Evolutionary conservation across 2,329 filamentous ascomycete species (phyloP).

Genomic region (Monilinia fructicola): DNA sequence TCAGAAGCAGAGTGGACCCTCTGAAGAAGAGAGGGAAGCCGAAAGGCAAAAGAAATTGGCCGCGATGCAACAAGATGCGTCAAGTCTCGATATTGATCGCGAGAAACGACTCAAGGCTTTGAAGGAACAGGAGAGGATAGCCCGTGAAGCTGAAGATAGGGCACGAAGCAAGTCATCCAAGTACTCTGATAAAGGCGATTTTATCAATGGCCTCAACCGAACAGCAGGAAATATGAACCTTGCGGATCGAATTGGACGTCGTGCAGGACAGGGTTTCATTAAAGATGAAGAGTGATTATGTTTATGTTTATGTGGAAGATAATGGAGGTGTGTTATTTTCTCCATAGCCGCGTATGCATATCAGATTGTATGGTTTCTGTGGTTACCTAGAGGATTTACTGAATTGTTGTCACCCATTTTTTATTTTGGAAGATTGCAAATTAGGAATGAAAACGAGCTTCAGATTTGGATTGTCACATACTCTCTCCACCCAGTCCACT

Average conservation of each 20-base stretch:
- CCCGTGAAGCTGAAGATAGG: conserved; percentile 65
- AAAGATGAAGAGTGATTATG: conserved; percentile 44
- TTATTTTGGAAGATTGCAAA: conserved; percentile 13
- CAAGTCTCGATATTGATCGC: conserved; percentile 68
- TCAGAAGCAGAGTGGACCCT: conserved; percentile 11
- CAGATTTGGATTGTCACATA: neutral
- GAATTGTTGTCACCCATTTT: neutral
- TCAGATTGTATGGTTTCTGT: neutral
- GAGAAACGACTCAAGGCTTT: conserved; percentile 65
- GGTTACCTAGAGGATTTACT: neutral
- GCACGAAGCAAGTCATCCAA: conserved; percentile 59
- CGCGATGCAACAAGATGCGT: conserved; percentile 71
- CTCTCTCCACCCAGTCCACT: neutral
- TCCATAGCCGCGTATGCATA: neutral
- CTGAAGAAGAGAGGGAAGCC: conserved; percentile 46
- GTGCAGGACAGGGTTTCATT: conserved; percentile 46
- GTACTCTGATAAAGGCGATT: conserved; percentile 63
- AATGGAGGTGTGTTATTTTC: conserved; percentile 7
- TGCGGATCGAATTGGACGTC: conserved; percentile 52
- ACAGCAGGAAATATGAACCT: conserved; percentile 55
- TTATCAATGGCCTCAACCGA: conserved; percentile 62
- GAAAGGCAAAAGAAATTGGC: conserved; percentile 67
- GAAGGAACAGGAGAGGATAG: conserved; percentile 62
- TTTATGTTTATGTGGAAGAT: conserved; percentile 9
- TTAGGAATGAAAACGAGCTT: neutral